Base-by-base conservation (phyloP, 148 eudicot species). In the Rhododendron henanense region DNA sequence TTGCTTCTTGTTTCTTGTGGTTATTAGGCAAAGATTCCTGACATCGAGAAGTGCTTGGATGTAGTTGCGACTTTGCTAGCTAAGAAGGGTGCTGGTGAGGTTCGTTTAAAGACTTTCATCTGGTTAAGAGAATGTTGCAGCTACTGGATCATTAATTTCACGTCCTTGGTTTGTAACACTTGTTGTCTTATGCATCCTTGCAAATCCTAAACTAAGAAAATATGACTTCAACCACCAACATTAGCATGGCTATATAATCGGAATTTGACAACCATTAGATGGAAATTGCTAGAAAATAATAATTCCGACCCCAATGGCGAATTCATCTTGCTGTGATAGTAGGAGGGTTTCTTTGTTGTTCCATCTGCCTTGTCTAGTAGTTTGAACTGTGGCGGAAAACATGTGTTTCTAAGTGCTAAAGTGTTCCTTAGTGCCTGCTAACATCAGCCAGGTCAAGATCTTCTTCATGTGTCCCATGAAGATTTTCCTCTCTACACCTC, bases 11-110 rank as follows among this genome's bases (percentile, higher is more conserved):
- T 53, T 78, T 83, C 51, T 61, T 69, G 10, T 84, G 79, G 23
- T 69, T 84, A 78, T 69, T 91, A 95, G 98, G 98, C 94, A n/a
- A 97, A 97, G 91, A 95, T 97, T 87, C 99, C 98, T 18, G 98
- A 97, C 85, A 95, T 97, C 81, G 99, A 94, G 94, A 95, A 97
- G 88, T 97, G 98, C 90, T 92, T 93, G 90, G 98, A 97, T 85
- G 89, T 97, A 73, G 98, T 94, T 82, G 93, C 93, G 13, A 94
- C 98, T 89, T 92, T 93, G 91, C 93, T 93, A 88, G 93, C 95
- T 63, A 95, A 92, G 91, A 95, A 92, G 98, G 95, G 93, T 88
- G 90, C 92, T 79, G 89, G 98, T 94, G 84, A 93, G 99, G 99
- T 97, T 92, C 15, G 98, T 95, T 87, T 57, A 39, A 81, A 55